Evolutionary conservation across 108 stramenopile species (phyloP).

Genomic region (Nannochloropsis gaditana): DNA sequence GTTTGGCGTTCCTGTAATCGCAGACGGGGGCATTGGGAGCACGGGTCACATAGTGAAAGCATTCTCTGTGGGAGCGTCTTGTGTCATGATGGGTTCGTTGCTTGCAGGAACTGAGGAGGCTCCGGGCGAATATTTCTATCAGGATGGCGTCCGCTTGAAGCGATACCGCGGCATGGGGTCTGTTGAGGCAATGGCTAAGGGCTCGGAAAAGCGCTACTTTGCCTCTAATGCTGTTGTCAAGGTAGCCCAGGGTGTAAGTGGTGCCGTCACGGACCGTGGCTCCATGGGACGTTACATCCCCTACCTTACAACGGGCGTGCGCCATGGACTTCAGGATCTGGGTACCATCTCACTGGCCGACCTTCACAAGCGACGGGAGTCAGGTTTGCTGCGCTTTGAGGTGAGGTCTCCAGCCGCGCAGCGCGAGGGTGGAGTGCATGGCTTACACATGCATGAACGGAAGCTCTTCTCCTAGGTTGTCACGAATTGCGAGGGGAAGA

Average conservation of each 20-base stretch:
- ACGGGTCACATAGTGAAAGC: constrained; percentile 99
- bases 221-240: constrained; percentile 81
- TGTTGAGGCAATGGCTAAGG: constrained; percentile 97
- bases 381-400: constrained; percentile 74
- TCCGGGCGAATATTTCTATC: constrained; percentile 98
- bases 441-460: constrained; percentile 68
- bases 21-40: constrained; percentile 96
- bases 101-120: constrained; percentile 99
- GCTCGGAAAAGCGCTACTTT: constrained; percentile 93
- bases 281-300: constrained; percentile 82
- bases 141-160: constrained; percentile 98
- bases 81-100: constrained; percentile 99
- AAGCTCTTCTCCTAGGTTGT: constrained; percentile 39
- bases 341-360: constrained; percentile 48
- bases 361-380: constrained; percentile 64
- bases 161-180: constrained; percentile 99
- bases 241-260: constrained; percentile 99
- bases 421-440: constrained; percentile 96
- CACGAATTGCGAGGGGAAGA: no score
- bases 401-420: constrained; percentile 99
- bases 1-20: constrained; percentile 90
- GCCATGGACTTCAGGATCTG: constrained; percentile 83
- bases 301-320: constrained; percentile 89
- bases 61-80: constrained; percentile 90
- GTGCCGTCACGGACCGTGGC: constrained; percentile 98